Conservation (phyloP, 1,284 basidiomycete species). For the Sphaerobolus stellatus region DNA sequence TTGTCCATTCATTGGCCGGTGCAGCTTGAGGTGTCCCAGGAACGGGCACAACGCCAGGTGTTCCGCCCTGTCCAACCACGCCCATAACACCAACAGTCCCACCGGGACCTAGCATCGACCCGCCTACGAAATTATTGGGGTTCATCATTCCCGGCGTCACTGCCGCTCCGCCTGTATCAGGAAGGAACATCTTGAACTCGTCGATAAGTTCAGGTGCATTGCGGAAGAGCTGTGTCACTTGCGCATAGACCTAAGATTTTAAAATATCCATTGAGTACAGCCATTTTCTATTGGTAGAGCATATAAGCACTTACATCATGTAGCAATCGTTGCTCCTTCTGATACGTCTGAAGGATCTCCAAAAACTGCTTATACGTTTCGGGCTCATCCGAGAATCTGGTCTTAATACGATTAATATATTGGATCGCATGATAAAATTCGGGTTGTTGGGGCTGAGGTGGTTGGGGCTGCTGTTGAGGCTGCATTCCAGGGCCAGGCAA, state of each 20-base stretch:
- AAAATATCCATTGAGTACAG: not conserved
- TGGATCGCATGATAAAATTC: slow-evolving; percentile 99
- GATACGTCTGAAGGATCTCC: slow-evolving; percentile 96
- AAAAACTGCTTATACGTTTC: slow-evolving; percentile 98
- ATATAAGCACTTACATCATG: slow-evolving; percentile 68
- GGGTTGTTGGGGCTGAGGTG: slow-evolving; percentile 20
- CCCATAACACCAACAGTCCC: slow-evolving; percentile 29
- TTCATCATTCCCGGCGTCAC: slow-evolving; percentile 43
- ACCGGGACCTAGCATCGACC: slow-evolving; percentile 8
- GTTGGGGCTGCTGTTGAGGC: too few species aligned
- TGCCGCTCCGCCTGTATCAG: slow-evolving; percentile 53
- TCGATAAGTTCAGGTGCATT: slow-evolving; percentile 89
- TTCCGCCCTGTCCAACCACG: slow-evolving; percentile 14
- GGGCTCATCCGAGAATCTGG: slow-evolving; percentile 86
- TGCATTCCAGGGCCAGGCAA: too few species aligned
- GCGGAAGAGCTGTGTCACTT: slow-evolving; percentile 91
- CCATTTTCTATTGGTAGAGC: not conserved
- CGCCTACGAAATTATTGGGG: slow-evolving; percentile 29
- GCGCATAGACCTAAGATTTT: slow-evolving; percentile 83
- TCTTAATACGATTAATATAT: slow-evolving; percentile 99
- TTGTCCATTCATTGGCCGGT: slow-evolving; percentile 19
- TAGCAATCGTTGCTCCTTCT: slow-evolving; percentile 88
- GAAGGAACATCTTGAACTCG: slow-evolving; percentile 97
- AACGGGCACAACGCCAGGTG: slow-evolving; percentile 17
- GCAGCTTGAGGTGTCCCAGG: not conserved